A percentile compares a stretch with the other conserved stretches of the same genome.
Evolutionary conservation across 177 flowering plant genomes (phyloP).

Genomic region (Vitis hybrid): DNA sequence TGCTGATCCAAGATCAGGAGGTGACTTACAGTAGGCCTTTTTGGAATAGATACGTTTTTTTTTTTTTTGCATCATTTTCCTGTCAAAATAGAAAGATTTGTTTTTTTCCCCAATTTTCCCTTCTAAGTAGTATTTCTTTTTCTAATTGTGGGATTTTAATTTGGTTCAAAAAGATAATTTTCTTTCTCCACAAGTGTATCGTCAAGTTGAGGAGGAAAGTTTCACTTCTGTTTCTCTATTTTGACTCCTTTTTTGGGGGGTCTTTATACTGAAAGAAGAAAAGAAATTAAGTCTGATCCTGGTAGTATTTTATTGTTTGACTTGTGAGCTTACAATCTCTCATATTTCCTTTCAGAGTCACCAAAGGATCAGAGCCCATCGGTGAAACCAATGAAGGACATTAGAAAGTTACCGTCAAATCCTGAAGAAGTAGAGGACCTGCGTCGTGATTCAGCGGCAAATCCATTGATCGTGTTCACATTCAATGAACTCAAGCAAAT

Average conservation of each 20-base stretch:
- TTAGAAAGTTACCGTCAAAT: constrained; percentile 65
- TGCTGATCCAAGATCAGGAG: no score
- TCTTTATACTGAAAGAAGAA: not conserved
- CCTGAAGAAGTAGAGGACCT: constrained; percentile 91
- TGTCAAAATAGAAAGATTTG: no score
- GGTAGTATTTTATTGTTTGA: not conserved
- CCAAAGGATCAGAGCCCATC: constrained; percentile 47
- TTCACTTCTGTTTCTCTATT: not conserved
- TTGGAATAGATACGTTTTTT: no score
- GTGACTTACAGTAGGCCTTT: no score
- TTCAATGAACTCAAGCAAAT: constrained; percentile 65
- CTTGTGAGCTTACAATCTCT: not conserved
- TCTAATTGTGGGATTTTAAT: no score
- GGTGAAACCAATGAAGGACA: constrained; percentile 27
- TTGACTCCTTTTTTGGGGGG: not conserved
- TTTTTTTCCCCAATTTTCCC: no score
- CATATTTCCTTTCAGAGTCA: constrained; percentile 41
- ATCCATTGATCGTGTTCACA: constrained; percentile 75
- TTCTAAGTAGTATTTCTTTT: no score
- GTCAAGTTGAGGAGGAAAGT: no score
- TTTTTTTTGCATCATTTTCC: no score
- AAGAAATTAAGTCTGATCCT: not conserved
- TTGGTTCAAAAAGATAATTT: no score
- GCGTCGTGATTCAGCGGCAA: constrained; percentile 71
- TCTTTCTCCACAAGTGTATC: no score